Evolutionary conservation across 352 stramenopile genomes (phyloP), one percentile per base, ranked within the genome.

Genomic region (Phytophthora melonis): DNA sequence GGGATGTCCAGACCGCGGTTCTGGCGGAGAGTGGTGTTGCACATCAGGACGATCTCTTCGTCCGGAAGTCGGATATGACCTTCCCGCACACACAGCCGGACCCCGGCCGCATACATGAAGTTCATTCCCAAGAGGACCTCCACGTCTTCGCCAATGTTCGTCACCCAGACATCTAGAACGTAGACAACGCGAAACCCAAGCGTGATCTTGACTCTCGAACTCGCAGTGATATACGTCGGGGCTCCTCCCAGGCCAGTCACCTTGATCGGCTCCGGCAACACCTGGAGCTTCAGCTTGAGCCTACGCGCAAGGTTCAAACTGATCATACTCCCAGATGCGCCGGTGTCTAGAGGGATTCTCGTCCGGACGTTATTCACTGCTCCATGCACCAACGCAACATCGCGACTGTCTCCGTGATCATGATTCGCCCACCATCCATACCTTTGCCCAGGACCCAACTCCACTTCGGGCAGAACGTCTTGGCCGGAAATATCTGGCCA

Each of bases 91-190:
- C 54, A 58, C 1, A 75, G 27, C 5, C 65, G 57, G 0, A 82
- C 72, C 9, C 72, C 72, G 10, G 68, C 49, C 1, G 45, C 16
- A 8, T 63, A n/a, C 66, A 81, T 81, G 58, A 79, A 82, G 21
- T 82, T 58, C 59, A 78, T 72, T 0, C 75, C 71, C 0, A 82
- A 50, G 0, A 82, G 49, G 9, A 59, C 71, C 0, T 80, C 64
- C 16, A 80, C 54, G 0, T 69, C 76, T 2, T 74, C 50, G 1
- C 68, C 72, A 8, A 82, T 61, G 36, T 80, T 80, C 0, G 16
- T 68, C 1, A 61, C 41, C 67, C 67, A 82, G 0, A 82, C 9
- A 23, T 52, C 16, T 18, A 52, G 9, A 18, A 52, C 8, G 8
- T 52, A 52, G n/a, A 52, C 45, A n/a, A 52, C 45, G 11, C 45